Percentiles rank a stretch among this genome's conserved stretches.
Evolutionary conservation across 305 asterid genomes (phyloP).

Genomic region (Fraxinus xanthoxyloides): DNA sequence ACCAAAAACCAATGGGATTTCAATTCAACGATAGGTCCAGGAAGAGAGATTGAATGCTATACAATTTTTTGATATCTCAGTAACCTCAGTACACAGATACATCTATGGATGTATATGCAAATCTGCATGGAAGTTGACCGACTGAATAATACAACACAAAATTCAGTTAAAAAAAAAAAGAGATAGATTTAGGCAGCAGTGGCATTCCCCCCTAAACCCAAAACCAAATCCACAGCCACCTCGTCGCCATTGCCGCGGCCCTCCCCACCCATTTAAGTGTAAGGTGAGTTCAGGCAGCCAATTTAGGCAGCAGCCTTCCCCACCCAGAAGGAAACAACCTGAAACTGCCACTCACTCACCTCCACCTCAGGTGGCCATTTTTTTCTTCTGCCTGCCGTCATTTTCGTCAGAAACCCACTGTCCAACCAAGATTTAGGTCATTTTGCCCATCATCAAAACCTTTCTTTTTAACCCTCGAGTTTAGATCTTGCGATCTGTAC

Average conservation of each 20-base stretch:
- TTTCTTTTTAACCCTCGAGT: slow-evolving; percentile 23
- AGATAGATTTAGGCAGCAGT: too few relatives aligned
- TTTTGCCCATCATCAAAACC: slow-evolving; percentile 15
- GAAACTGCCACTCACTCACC: slow-evolving; percentile 11
- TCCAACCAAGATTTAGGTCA: slow-evolving; percentile 32
- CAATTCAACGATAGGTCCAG: too few relatives aligned
- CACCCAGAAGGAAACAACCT: too few relatives aligned
- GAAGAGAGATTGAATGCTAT: neutral
- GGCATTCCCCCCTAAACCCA: too few relatives aligned
- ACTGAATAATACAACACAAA: neutral
- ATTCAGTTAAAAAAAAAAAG: neutral
- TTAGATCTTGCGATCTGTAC: slow-evolving; percentile 26
- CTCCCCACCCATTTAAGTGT: too few relatives aligned
- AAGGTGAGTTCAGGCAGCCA: too few relatives aligned
- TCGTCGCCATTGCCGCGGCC: too few relatives aligned
- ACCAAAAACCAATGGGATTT: too few relatives aligned
- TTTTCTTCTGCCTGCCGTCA: slow-evolving; percentile 26
- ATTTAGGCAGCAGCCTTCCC: too few relatives aligned
- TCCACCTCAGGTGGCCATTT: slow-evolving; percentile 25
- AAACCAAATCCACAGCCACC: too few relatives aligned
- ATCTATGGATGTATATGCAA: neutral
- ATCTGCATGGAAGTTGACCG: neutral
- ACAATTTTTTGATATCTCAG: neutral
- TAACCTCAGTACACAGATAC: too few relatives aligned
- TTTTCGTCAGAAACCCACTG: slow-evolving; percentile 29